Evolutionary conservation across 2,329 filamentous ascomycete species (phyloP).

Genomic region (Cadophora malorum): DNA sequence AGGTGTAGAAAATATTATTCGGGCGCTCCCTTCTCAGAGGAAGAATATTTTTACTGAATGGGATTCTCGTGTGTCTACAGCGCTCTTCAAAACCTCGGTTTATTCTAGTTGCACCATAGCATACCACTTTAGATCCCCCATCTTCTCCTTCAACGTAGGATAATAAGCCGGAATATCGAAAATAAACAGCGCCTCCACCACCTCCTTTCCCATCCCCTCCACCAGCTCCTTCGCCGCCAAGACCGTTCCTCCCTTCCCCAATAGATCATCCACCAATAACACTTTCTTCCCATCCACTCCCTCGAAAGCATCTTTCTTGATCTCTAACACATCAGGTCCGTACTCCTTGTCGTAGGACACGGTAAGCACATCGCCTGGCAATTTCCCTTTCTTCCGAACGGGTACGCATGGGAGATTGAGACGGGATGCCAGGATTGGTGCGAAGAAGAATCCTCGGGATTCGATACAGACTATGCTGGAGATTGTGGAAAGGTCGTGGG

Average conservation of each 20-base stretch:
- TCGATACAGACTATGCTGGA: conserved; percentile 79
- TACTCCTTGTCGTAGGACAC: conserved; percentile 93
- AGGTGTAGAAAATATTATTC: too few relatives aligned
- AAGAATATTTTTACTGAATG: too few relatives aligned
- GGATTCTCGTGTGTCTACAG: too few relatives aligned
- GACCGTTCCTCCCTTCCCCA: conserved; percentile 92
- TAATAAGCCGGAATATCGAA: conserved; percentile 62
- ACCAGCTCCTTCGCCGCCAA: conserved; percentile 84
- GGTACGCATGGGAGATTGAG: conserved; percentile 86
- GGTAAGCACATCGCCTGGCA: conserved; percentile 84
- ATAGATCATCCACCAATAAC: conserved; percentile 93
- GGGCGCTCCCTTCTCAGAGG: too few relatives aligned
- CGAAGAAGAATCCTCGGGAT: conserved; percentile 92
- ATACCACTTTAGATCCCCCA: conserved; percentile 34
- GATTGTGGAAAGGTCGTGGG: conserved; percentile 29
- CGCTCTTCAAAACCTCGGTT: too few relatives aligned
- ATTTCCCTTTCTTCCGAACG: conserved; percentile 91
- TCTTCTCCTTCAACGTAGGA: conserved; percentile 26
- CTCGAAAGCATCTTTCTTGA: conserved; percentile 74
- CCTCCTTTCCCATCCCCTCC: conserved; percentile 77
- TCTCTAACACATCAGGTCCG: conserved; percentile 91
- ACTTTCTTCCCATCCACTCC: conserved; percentile 76
- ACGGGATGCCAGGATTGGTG: conserved; percentile 81
- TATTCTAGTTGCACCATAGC: conserved; percentile 29
- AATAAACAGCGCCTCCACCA: conserved; percentile 89